Evolutionary conservation across 129 eudicot genomes (phyloP), one percentile per base, ranked within the genome.

Genomic region (Kitagawia praeruptora): DNA sequence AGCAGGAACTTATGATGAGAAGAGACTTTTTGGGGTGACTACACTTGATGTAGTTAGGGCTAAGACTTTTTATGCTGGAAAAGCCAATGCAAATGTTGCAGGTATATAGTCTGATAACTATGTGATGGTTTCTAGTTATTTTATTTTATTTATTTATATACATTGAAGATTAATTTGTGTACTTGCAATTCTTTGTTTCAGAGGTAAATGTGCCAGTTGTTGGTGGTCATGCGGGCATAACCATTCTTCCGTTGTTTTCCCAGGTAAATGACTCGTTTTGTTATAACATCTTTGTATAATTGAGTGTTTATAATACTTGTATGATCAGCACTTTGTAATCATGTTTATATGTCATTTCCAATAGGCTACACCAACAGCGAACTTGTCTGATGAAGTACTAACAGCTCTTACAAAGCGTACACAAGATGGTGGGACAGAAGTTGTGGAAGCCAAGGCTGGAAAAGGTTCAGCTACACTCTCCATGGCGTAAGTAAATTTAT

Each of bases 381-480:
- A 96, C 45, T 87, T 96, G 75, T 82, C 97, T 14, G 83, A 85
- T 27, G 92, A 90, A 44, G 87, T 84, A 7, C 85, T 96, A 67
- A 87, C 78, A 72, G 96, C 97, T 84, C 88, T 96, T 70, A 96
- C 99, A 45, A 90, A 89, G 80, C 80, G 98, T 81, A 96, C 99
- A 51, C 99, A 96, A 84, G 97, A 96, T 82, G 99, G 99, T 81
- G 99, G 99, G 82, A 96, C 99, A 8, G 98, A 96, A 81, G 99
- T 96, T 84, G 99, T 96, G 75, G 97, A 92, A 80, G 99, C 99
- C 14, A 96, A 96, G 87, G 99, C 99, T 81, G 99, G 99, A 87
- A 96, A 96, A 90, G 99, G 99, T 75, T 96, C 99, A 13, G 99
- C 99, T 71, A 96, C 99, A 48, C 96, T 96, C 66, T 96, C 99